Conservation (phyloP, 805 yeast genomes). For the Hanseniaspora taiwanica region DNA sequence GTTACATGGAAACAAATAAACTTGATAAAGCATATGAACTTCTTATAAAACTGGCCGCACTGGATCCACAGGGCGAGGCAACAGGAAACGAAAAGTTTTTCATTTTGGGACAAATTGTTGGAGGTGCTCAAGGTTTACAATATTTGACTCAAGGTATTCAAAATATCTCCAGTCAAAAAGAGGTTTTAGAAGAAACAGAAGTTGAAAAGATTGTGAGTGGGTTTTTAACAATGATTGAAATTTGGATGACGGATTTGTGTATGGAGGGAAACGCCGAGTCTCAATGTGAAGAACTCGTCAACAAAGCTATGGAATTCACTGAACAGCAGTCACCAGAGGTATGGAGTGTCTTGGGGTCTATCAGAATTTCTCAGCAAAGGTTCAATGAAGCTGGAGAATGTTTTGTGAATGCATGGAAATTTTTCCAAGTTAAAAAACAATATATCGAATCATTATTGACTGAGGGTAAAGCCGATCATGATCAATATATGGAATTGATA, state of each 20-base stretch:
- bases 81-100: slow-evolving; percentile 73
- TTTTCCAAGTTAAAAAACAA: slow-evolving; percentile 41
- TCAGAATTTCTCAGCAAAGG: slow-evolving; percentile 77
- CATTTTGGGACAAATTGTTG: slow-evolving; percentile 81
- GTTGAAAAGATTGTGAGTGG: slow-evolving; percentile 60
- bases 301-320: slow-evolving; percentile 49
- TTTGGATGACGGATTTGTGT: slow-evolving; percentile 96
- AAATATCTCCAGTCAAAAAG: slow-evolving; percentile 16
- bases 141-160: slow-evolving; percentile 51
- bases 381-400: slow-evolving; percentile 62
- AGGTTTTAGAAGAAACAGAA: slow-evolving; percentile 25
- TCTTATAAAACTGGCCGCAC: slow-evolving; percentile 43
- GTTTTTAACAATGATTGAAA: slow-evolving; percentile 73
- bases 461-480: slow-evolving; percentile 20
- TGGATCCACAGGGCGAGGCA: slow-evolving; percentile 50
- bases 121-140: slow-evolving; percentile 62
- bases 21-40: slow-evolving; percentile 65
- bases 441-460: slow-evolving; percentile 31
- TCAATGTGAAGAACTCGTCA: slow-evolving; percentile 60
- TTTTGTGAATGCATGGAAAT: slow-evolving; percentile 55
- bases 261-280: slow-evolving; percentile 84
- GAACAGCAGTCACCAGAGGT: slow-evolving; percentile 54
- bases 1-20: slow-evolving; percentile 65
- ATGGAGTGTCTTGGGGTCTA: slow-evolving; percentile 71
- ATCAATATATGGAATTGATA: slow-evolving; percentile 49